Evolutionary conservation across 345 rosid genomes (phyloP).

Genomic region (Cochlearia excelsa): DNA sequence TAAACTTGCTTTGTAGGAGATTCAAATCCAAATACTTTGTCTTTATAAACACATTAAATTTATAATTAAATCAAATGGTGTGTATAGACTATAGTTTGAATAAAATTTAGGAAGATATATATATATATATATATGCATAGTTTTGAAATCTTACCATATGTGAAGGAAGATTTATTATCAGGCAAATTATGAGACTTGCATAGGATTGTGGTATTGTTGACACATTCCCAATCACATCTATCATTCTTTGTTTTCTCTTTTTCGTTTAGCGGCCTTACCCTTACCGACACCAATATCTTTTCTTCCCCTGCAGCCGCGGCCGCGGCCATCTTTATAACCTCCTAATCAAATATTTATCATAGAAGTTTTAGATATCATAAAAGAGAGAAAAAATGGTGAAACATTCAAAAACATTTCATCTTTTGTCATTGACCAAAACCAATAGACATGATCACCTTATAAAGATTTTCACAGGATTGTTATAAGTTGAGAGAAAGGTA

Average conservation of each 20-base stretch:
- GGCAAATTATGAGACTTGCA: slow-evolving; percentile 45
- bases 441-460: slow-evolving; percentile 19
- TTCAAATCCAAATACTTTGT: slow-evolving; percentile 59
- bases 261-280: slow-evolving; percentile 64
- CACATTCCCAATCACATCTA: slow-evolving; percentile 72
- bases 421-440: slow-evolving; percentile 26
- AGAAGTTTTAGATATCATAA: no score
- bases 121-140: no score
- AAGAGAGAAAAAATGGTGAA: background rate
- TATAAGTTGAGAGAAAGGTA: slow-evolving; percentile 20
- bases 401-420: slow-evolving; percentile 4
- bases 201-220: slow-evolving; percentile 49
- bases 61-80: background rate
- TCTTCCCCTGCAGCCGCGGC: slow-evolving; percentile 47
- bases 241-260: slow-evolving; percentile 50
- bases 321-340: slow-evolving; percentile 15
- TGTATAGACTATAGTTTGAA: no score
- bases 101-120: no score
- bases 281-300: slow-evolving; percentile 58
- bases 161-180: slow-evolving; percentile 51
- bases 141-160: slow-evolving; percentile 46
- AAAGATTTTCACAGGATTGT: slow-evolving; percentile 8
- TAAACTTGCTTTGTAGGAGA: slow-evolving; percentile 53
- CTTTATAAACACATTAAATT: slow-evolving; percentile 30
- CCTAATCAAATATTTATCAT: no score